Evolutionary conservation across 768 basidiomycete genomes (phyloP), one percentile per base, ranked within the genome.

Genomic region (Mycena polygramma): DNA sequence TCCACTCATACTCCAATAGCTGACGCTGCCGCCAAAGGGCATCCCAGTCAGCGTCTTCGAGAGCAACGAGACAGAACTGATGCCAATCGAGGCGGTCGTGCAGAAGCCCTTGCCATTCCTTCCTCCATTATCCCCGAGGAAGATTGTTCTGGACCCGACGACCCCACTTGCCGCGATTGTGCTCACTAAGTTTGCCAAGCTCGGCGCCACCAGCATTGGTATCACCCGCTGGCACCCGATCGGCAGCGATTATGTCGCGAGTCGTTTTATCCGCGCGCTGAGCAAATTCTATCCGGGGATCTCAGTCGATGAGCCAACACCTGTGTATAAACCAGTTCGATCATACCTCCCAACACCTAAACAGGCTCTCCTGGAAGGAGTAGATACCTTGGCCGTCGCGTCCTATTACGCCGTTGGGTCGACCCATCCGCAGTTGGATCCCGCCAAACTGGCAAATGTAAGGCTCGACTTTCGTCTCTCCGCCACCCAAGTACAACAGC

Each of bases 241-340:
- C 17, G 68, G 68, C 15, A 69, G 68, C 39, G 68, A 69, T 35
- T 63, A 58, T 45, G 68, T 69, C 15, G 68, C 68, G n/a, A 63
- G 55, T 48, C 55, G 62, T 8, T 69, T 69, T 26, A 69, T 69
- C n/a, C 54, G 68, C 7, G 26, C 62, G 11, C 45, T 69, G 8
- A 69, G 68, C 49, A 57, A 51, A 19, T 52, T 58, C 6, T 69
- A 69, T 37, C 11, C 9, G 11, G 62, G 43, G 24, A 39, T 39
- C 5, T n/a, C n/a, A 6, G 15, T 54, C 14, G 63, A 54, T 48
- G 68, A 65, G 13, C 57, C 68, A 6, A 19, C 22, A 10, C 57
- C 57, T n/a, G 68, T 70, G 3, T 64, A 70, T 43, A 39, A 59
- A 9, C 19, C 63, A 4, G 51, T 49, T 1, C 11, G 63, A 36